These are phyloP conservation scores for Globisporangium alternatum DNA, from an alignment of 352 stramenopile species.

Conservation along the genomic window DNA sequence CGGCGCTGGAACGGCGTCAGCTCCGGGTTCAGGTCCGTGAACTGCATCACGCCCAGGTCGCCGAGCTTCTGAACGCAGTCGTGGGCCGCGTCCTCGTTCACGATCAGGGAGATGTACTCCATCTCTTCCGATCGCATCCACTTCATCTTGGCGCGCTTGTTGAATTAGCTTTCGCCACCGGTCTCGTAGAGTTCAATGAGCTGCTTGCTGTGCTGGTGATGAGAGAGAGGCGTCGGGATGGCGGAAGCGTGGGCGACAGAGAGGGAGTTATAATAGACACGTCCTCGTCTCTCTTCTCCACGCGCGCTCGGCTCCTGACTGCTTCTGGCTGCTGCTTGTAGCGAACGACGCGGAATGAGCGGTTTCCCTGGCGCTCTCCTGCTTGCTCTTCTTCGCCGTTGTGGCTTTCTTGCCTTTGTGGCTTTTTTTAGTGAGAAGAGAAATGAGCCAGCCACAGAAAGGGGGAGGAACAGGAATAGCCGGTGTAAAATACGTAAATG, in stretches of 20 bases:
- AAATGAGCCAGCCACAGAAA: background rate
- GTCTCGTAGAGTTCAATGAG: background rate
- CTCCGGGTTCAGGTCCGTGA: conserved; percentile 99
- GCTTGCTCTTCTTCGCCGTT: background rate
- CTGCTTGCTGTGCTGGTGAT: background rate
- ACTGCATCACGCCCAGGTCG: conserved; percentile 95
- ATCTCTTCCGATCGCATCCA: conserved; percentile 99
- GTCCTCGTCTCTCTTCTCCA: background rate
- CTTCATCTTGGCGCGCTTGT: conserved; percentile 48
- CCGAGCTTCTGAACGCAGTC: conserved; percentile 96
- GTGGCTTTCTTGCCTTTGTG: background rate
- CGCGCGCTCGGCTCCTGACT: background rate
- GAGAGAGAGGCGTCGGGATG: background rate
- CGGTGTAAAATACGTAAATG: background rate
- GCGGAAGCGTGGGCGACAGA: background rate
- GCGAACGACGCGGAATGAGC: conserved; percentile 11
- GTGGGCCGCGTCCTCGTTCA: conserved; percentile 97
- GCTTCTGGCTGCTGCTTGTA: conserved; percentile 3
- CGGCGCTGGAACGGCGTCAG: conserved; percentile 98
- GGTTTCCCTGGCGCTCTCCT: background rate
- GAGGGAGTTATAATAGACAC: conserved; percentile 5
- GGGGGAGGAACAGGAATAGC: no score
- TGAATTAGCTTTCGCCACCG: background rate
- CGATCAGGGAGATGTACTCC: conserved; percentile 99
- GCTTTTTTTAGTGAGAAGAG: conserved; percentile 11